Evolutionary conservation across 371 early-diverging fungal genomes (phyloP), one percentile per base, ranked within the genome.

Genomic region (Rhizopus sp.): DNA sequence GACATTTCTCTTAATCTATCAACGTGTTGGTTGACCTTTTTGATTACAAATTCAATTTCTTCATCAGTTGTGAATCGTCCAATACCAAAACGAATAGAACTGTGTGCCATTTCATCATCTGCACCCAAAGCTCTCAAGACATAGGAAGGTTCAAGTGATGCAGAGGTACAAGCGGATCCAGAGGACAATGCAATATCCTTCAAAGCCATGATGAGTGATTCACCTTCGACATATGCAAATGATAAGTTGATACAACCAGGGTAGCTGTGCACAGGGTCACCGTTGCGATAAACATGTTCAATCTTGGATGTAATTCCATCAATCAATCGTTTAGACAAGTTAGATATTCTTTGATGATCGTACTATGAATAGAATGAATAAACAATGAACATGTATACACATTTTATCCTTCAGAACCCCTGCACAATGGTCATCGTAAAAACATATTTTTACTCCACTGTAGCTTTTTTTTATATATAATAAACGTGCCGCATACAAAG

Each of bases 211-310:
- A 99, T 75, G 41, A 99, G 86, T 1, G 98, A 97, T 80, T 99
- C 99, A 55, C 99, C 99, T 81, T 99, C 99, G 17, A 99, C 97
- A 77, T 97, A 99, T 3, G 97, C 92, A 71, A 99, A 99, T n/a
- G 98, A 97, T 49, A 99, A 78, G 72, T 99, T 99, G 59, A 99
- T 90, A 74, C 99, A 99, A 62, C 81, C 97, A 8, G 94, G 93
- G 65, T 94, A 97, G n/a, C 81, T 75, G 12, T 83, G 69, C 16
- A 82, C 82, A 10, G 88, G 82, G 62, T 93, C 94, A 48, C 97
- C 98, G 64, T 98, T 98, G 40, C 95, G 89, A 55, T 89, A 84
- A 0, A 97, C 94, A 63, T 93, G 83, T 30, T 81, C 71, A 9
- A 98, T 84, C 46, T 91, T 73, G 40, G 86, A 74, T 34, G 79